Base-by-base conservation (phyloP, 495 filamentous ascomycete genomes). In the Penicillium cinerascens region DNA sequence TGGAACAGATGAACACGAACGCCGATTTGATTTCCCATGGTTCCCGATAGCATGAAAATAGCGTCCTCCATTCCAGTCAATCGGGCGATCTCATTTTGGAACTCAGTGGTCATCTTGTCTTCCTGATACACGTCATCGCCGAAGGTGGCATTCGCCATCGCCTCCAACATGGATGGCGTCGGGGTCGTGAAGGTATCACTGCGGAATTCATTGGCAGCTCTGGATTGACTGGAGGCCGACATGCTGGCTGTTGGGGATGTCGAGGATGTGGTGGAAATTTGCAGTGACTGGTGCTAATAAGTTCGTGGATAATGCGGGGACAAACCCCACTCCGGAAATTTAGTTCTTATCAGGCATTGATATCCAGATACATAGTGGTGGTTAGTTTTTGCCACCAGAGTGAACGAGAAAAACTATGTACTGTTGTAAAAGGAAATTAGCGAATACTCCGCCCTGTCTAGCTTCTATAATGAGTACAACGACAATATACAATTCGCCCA, bases 21-120 rank as follows among this genome's bases (percentile, higher is more conserved):
- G 13, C 80, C 82, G 49, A 93, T 70, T 57, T 91, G 87, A 70
- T 93, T 93, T 29, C 86, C 89, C 87, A 92, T 91, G 8, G 89
- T 93, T 6, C 90, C 89, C 1, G 84, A 88, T 17, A 91, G 72
- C 33, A 91, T 87, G 52, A 92, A 85, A 0, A 92, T 74, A 0
- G 78, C 83, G 17, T 82, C 82, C 52, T 85, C 78, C 62, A 88
- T 86, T 56, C 80, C 82, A 11, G 86, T 80, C 7, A 91, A 72
- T n/a, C 68, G 63, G 37, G 87, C 84, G 38, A 91, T 75, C 56
- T 84, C 80, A 16, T 74, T 58, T 68, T 87, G 82, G 44, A 95
- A 83, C 53, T 77, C 70, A 13, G 63, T 78, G 9, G 89, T 92
- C 0, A 84, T 89, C 0, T 75, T 69, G 33, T 66, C 63, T 71